Base-by-base conservation (phyloP, 441 rosid genomes). In the Gossypium laxum region DNA sequence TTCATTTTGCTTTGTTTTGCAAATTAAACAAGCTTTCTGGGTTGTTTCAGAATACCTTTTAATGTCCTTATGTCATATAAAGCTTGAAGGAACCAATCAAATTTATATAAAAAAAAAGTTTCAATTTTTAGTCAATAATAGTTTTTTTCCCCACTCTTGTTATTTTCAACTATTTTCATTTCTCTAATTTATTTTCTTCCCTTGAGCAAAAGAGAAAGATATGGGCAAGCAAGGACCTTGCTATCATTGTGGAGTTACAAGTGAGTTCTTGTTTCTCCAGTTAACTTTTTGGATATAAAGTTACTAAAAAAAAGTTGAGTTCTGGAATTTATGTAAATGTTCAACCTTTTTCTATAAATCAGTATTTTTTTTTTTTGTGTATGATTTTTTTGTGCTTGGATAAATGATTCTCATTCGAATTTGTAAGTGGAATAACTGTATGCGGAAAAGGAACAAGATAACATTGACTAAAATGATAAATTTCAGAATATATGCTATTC, bases 171-270 rank as follows among this genome's bases (percentile, higher is more conserved):
- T 70, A 28, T 28, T 28, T 4, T 28, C 32, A 4, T 65, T 72
- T 82, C 74, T 55, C 67, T 76, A 72, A 74, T 75, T 81, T 57
- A 18, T 32, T 74, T 76, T 79, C 32, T 28, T 28, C 32, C 60
- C 67, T 82, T 48, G 63, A 52, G 69, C 64, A 58, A 74, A 58
- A 71, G 76, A 77, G 80, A 72, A 69, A 83, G 79, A 77, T 19
- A 95, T 92, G 99, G 98, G 99, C 69, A 95, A 92, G 91, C 97
- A 92, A 83, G 98, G 99, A 19, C 99, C 99, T 86, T 95, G 99
- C 92, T 85, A 77, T 76, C 98, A 95, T 89, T 95, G 99, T 86
- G 99, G 99, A 84, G 99, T 91, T 84, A 85, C 96, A 83, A 95
- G 99, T 95, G 98, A 95, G 99, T 90, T 85, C 82, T 88, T 93